Evolutionary conservation across 1,284 basidiomycete species (phyloP), one percentile per base, ranked within the genome.

Genomic region (Sphagnurus paluster): DNA sequence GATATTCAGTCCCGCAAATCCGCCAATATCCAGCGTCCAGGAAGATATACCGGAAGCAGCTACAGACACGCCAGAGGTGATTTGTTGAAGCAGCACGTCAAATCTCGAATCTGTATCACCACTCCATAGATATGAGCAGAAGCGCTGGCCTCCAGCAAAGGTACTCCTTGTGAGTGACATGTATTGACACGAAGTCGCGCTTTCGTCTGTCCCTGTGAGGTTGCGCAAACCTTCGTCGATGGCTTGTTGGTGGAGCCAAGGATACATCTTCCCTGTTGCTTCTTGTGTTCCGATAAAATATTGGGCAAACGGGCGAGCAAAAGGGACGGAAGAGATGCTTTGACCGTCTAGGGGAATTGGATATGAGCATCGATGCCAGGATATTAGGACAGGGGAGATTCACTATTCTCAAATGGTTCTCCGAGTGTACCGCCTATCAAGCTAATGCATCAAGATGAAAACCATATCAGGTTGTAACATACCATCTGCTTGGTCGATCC

Each of bases 401-500:
- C 44, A 69, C 67, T 70, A 49, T 71, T 71, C 40, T 66, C 63
- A 42, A 63, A 69, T 9, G 68, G 58, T 52, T 71, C 69, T 5
- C 69, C 69, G 7, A 70, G 55, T 3, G 64, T 66, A 13, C 69
- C 69, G 36, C 69, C 68, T 68, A 39, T 24, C 13, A 36, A 10
- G 21, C 21, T 3, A 13, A n/a, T 40, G 39, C 19, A 28, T 11
- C 6, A 5, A 2, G 26, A n/a, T 10, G 7, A 13, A 16, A 7
- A n/a, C n/a, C 13, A 40, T 5, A 7, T 13, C 10, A 9, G 21
- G 25, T 21, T n/a, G 10, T 3, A 20, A 26, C 55, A 30, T 45
- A 64, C 65, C 68, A 44, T 71, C 70, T 9, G 66, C 70, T 56
- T 70, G 68, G 46, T 72, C 70, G 33, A 71, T 72, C 69, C 70